A percentile compares a stretch with the other conserved stretches of the same genome.
Conservation (phyloP, 805 yeast genomes). For the Saccharomycopsis vini region DNA sequence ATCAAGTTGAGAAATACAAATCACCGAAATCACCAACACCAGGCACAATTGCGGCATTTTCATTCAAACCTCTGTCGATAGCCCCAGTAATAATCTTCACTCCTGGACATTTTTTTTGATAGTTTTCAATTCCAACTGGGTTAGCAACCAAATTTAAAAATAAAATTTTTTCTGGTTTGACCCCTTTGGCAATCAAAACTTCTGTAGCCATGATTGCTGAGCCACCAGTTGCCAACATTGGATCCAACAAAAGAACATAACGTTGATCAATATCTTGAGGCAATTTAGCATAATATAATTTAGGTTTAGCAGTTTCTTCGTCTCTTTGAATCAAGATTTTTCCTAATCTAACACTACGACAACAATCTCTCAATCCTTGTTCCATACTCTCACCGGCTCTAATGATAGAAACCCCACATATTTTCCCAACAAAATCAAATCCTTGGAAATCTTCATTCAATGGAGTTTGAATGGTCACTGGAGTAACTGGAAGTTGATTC, state of each 20-base stretch:
- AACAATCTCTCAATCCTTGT: conserved; percentile 94
- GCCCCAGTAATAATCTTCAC: conserved; percentile 91
- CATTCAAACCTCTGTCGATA: conserved; percentile 80
- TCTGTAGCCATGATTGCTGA: conserved; percentile 96
- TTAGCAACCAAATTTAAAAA: conserved; percentile 88
- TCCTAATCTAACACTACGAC: conserved; percentile 93
- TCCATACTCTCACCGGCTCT: conserved; percentile 99
- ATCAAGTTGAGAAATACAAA: conserved; percentile 80
- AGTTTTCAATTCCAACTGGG: conserved; percentile 84
- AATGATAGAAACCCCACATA: conserved; percentile 96
- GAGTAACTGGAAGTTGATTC: conserved; percentile 84
- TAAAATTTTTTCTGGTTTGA: conserved; percentile 75
- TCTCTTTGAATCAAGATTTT: conserved; percentile 95
- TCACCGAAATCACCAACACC: conserved; percentile 99
- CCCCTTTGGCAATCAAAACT: conserved; percentile 80
- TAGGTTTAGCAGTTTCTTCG: conserved; percentile 93
- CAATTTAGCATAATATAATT: conserved; percentile 83
- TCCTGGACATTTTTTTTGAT: conserved; percentile 70
- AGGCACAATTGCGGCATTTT: conserved; percentile 76
- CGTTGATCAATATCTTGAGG: conserved; percentile 88
- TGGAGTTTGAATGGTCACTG: conserved; percentile 61
- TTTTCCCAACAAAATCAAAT: conserved; percentile 76
- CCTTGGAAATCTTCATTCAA: conserved; percentile 69
- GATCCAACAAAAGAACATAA: conserved; percentile 86
- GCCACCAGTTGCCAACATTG: conserved; percentile 98